These are phyloP conservation scores for Aspergillus panamensis DNA, from an alignment of 495 filamentous ascomycete species.

Conservation along the genomic window DNA sequence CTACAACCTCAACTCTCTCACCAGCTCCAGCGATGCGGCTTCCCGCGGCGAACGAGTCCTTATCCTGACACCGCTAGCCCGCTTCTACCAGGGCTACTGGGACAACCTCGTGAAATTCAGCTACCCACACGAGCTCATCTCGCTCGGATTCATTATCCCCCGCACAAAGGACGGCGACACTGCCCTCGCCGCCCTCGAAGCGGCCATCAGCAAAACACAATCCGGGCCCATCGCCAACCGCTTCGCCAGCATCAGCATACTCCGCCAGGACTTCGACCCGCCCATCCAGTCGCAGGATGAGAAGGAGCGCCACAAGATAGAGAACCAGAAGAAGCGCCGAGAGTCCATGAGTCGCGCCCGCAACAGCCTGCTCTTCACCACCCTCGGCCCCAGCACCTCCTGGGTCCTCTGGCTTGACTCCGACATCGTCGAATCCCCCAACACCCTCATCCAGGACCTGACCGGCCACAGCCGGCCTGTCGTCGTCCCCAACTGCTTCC, in stretches of 20 bases:
- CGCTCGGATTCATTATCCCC: constrained; percentile 93
- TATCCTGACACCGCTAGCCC: constrained; percentile 86
- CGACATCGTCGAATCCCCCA: constrained; percentile 87
- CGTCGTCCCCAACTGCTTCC: constrained; percentile 93
- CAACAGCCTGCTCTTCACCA: constrained; percentile 96
- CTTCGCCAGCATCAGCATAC: constrained; percentile 88
- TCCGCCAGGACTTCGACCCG: constrained; percentile 91
- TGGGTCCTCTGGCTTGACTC: constrained; percentile 97
- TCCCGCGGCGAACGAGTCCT: constrained; percentile 80
- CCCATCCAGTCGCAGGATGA: constrained; percentile 78
- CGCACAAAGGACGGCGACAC: constrained; percentile 84
- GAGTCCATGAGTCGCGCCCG: constrained; percentile 89
- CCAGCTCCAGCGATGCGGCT: constrained; percentile 68
- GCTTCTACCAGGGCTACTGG: constrained; percentile 95
- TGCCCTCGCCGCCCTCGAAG: constrained; percentile 77
- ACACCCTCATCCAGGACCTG: constrained; percentile 86
- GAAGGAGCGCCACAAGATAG: constrained; percentile 81
- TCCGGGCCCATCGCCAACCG: constrained; percentile 70
- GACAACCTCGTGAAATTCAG: constrained; percentile 79
- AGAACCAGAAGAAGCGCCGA: constrained; percentile 80
- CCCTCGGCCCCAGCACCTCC: constrained; percentile 83
- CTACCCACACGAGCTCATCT: constrained; percentile 93
- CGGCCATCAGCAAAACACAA: constrained; percentile 79
- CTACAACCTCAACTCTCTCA: constrained; percentile 92
- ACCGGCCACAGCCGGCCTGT: constrained; percentile 80